Conservation (phyloP, 495 filamentous ascomycete species). For the Penicillium argentinense region DNA sequence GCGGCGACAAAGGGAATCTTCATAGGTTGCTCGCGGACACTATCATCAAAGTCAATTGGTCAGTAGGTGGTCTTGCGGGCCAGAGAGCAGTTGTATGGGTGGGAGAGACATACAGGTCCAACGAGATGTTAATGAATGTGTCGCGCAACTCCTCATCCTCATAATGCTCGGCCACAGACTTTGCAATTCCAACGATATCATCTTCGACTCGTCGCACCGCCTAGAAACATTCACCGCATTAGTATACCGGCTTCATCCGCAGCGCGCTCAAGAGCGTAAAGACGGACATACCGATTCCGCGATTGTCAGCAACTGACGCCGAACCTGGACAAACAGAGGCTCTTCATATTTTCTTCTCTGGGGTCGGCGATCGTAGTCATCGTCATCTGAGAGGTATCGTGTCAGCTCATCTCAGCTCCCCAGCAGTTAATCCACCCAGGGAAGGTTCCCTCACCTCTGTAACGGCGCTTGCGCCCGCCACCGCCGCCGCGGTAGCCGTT, state of each 20-base stretch:
- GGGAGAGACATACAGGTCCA: slow-evolving; percentile 63
- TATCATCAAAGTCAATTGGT: slow-evolving; percentile 21
- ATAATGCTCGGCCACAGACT: slow-evolving; percentile 71
- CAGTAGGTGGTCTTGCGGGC: background rate
- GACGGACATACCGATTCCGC: slow-evolving; percentile 69
- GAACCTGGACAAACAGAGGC: slow-evolving; percentile 70
- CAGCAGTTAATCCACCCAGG: too few species aligned
- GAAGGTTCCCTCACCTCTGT: slow-evolving; percentile 47
- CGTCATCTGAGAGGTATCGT: slow-evolving; percentile 58
- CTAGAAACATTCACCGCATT: slow-evolving; percentile 28
- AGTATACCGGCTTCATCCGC: slow-evolving; percentile 7
- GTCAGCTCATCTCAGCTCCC: too few species aligned
- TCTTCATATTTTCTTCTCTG: slow-evolving; percentile 79
- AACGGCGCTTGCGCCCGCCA: slow-evolving; percentile 66
- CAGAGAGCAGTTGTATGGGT: background rate
- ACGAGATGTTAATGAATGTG: slow-evolving; percentile 66
- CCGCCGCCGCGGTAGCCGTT: slow-evolving; percentile 50
- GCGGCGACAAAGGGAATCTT: slow-evolving; percentile 92
- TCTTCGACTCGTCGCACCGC: slow-evolving; percentile 79
- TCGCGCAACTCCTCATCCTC: slow-evolving; percentile 73
- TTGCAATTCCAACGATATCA: slow-evolving; percentile 73
- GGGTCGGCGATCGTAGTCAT: slow-evolving; percentile 70
- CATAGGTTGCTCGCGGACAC: slow-evolving; percentile 84
- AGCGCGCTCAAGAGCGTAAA: slow-evolving; percentile 2
- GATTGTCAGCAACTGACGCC: slow-evolving; percentile 76